Conservation (phyloP, 2,329 filamentous ascomycete genomes). For the Fusarium sp. region DNA sequence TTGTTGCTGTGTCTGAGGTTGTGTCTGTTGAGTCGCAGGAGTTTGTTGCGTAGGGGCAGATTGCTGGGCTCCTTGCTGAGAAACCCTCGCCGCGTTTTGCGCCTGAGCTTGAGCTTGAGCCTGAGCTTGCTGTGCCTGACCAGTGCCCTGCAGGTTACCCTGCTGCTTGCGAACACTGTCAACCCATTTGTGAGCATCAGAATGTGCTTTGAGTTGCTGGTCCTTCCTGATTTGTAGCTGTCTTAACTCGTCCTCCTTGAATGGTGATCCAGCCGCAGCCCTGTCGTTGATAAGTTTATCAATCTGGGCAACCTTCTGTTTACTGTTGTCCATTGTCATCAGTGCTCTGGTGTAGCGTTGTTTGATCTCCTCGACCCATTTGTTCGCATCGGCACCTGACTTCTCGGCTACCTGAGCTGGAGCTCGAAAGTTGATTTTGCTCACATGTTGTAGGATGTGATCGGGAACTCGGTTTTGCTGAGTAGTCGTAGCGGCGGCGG, state of each 20-base stretch:
- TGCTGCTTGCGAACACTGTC: conserved; percentile 63
- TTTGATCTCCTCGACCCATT: conserved; percentile 64
- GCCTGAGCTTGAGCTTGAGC: conserved; percentile 27
- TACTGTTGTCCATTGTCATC: conserved; percentile 63
- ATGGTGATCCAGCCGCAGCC: conserved; percentile 57
- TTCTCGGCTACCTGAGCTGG: conserved; percentile 60
- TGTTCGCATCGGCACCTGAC: conserved; percentile 58
- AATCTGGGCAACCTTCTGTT: conserved; percentile 57
- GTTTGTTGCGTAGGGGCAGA: conserved; percentile 39
- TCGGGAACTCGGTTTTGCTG: conserved; percentile 56
- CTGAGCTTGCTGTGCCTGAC: conserved; percentile 45
- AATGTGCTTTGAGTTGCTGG: conserved; percentile 59
- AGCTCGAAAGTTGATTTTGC: conserved; percentile 61
- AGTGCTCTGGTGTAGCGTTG: conserved; percentile 63
- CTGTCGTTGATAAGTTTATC: conserved; percentile 60
- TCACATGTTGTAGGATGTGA: conserved; percentile 62
- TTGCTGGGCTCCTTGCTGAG: conserved; percentile 46
- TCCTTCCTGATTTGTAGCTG: conserved; percentile 60
- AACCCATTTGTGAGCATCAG: conserved; percentile 63
- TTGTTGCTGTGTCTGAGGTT: conserved; percentile 37
- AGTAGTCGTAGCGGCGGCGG: conserved; percentile 40
- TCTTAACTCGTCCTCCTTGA: conserved; percentile 63
- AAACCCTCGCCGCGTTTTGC: conserved; percentile 31
- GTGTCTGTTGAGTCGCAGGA: conserved; percentile 28
- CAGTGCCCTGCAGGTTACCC: conserved; percentile 50